phyloP scores from a whole-genome alignment of 176 grass and related monocot genomes.

The Secale cereale region DNA sequence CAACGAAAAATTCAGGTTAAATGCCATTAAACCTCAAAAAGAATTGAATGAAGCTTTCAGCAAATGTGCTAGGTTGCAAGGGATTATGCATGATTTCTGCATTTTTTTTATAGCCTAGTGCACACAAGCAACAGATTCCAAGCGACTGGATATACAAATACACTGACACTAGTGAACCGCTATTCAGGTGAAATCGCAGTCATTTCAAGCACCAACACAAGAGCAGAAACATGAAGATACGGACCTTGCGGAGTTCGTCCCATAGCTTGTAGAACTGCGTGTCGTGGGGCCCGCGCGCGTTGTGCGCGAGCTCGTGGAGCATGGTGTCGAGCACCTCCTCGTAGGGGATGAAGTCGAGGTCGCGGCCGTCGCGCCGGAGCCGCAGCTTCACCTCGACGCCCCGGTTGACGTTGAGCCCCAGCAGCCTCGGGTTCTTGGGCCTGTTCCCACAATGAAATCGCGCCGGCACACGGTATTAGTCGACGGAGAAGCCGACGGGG shows the following conservation, averaged over 20 bases:
- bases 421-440: constrained; percentile 70
- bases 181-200: background rate
- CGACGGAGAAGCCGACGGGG: background rate
- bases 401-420: constrained; percentile 71
- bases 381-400: constrained; percentile 91
- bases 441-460: background rate
- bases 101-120: background rate
- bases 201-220: background rate
- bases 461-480: background rate
- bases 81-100: background rate
- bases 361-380: constrained; percentile 57
- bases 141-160: background rate
- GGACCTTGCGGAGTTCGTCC: constrained; percentile 93
- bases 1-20: background rate
- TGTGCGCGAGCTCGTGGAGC: constrained; percentile 95
- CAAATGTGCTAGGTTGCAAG: background rate
- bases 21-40: background rate
- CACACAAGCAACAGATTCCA: background rate
- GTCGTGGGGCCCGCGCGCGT: constrained; percentile 64
- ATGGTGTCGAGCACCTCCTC: constrained; percentile 95
- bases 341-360: constrained; percentile 80
- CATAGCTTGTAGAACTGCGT: constrained; percentile 92
- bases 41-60: background rate
- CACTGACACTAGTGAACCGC: background rate
- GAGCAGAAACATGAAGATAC: background rate